Percentiles rank a stretch among this genome's conserved stretches.
Conservation (phyloP, 345 rosid species). For the Aegle marmelos region DNA sequence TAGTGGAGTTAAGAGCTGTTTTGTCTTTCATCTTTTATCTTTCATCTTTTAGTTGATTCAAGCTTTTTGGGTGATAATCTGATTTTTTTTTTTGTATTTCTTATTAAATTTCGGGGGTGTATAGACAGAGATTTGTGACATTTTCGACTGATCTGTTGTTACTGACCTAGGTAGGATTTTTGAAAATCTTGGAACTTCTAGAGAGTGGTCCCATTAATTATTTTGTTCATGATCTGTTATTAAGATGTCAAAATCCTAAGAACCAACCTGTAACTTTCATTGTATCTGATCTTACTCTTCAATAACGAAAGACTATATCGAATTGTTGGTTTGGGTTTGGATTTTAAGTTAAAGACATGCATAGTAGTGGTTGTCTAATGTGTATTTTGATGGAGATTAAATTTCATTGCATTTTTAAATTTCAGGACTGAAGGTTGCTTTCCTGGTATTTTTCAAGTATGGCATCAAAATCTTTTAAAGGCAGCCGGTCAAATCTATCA, state of each 20-base stretch:
- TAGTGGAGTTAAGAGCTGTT: neutral
- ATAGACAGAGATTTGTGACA: neutral
- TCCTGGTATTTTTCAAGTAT: slow-evolving; percentile 29
- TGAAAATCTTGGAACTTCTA: neutral
- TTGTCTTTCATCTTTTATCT: neutral
- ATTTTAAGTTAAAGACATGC: neutral
- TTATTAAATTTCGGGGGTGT: neutral
- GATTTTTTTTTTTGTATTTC: neutral
- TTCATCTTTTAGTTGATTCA: neutral
- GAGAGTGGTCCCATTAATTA: neutral
- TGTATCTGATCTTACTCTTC: neutral
- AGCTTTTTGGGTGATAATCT: neutral
- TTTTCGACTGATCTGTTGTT: neutral
- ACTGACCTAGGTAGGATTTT: neutral
- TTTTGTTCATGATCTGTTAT: slow-evolving; percentile 4
- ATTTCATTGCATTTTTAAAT: slow-evolving; percentile 15
- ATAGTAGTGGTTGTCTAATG: neutral
- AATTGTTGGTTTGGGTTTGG: neutral
- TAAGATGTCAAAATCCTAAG: neutral
- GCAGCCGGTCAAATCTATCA: slow-evolving; percentile 60
- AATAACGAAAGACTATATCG: neutral
- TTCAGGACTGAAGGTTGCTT: slow-evolving; percentile 39
- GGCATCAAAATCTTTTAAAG: slow-evolving; percentile 68
- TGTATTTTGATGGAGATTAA: slow-evolving; percentile 1
- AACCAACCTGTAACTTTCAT: neutral